Percentiles rank a stretch among this genome's conserved stretches.
Evolutionary conservation across 2,329 filamentous ascomycete species (phyloP).

Genomic region (Exserohilum turcica): DNA sequence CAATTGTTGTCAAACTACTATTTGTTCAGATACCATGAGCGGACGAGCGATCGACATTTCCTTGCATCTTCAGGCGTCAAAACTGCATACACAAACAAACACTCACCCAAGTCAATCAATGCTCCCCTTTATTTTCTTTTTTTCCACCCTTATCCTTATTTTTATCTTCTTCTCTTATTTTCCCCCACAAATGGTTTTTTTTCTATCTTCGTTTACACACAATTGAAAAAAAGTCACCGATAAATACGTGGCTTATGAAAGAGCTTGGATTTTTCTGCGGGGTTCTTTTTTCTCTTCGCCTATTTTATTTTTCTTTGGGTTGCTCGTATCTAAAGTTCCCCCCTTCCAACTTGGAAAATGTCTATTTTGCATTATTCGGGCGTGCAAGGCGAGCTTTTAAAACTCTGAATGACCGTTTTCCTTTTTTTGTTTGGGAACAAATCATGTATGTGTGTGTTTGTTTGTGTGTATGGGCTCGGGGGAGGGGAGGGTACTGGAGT

Average conservation of each 20-base stretch:
- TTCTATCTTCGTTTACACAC: no score
- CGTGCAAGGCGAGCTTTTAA: neutral
- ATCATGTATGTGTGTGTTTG: neutral
- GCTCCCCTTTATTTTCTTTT: neutral
- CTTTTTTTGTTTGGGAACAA: no score
- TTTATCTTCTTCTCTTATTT: neutral
- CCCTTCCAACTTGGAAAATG: no score
- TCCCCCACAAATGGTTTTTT: no score
- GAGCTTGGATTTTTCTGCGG: neutral
- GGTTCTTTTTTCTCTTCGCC: neutral
- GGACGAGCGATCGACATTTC: neutral
- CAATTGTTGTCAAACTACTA: neutral
- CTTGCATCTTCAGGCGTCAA: slow-evolving; percentile 1
- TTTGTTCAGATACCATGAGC: slow-evolving; percentile 1
- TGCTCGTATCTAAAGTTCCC: no score
- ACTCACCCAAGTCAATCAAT: neutral
- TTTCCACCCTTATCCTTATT: neutral
- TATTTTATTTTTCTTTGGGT: neutral
- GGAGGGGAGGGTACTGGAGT: no score
- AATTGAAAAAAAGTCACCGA: neutral
- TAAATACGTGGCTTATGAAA: neutral
- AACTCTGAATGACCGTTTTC: neutral
- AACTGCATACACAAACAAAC: neutral
- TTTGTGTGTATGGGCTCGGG: neutral
- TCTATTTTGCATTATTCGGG: no score